Base-by-base conservation (phyloP, 1,284 basidiomycete genomes). In the Termitomyces sp. region DNA sequence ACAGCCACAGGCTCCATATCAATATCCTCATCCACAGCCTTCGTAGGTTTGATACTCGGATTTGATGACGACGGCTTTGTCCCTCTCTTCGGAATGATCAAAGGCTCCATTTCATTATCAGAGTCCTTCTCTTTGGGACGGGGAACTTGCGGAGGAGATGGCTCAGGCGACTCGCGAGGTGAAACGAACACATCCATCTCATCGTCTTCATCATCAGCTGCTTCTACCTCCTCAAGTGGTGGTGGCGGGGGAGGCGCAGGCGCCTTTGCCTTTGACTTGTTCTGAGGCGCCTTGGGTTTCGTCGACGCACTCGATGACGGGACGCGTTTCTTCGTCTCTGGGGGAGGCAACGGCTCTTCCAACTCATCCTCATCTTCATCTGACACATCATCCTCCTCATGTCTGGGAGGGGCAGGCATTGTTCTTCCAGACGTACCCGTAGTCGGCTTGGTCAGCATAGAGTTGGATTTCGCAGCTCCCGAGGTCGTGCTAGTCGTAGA, bases 11-110 rank as follows among this genome's bases (percentile, higher is more conserved):
- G 30, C 39, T 49, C 26, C 34, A 41, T 48, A 33, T 57, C 46
- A 6, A 40, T 31, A 26, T 48, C 46, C 8, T 47, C 19, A 16
- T 50, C 46, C 42, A 54, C 24, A 37, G 35, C 50, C 35, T 41
- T 50, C 44, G 16, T 18, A 9, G 28, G 34, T 30, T 50, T 38
- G n/a, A 2, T 18, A 5, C 14, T 38, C 5, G 46, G 34, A 37
- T 38, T 49, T 1, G 31, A 48, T 3, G 33, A 35, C 16, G 24
- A 26, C 26, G 28, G 43, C 16, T 54, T 55, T 8, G 53, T 49
- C 2, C 39, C 53, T 10, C 66, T 64, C 49, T 68, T 68, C n/a
- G 66, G 66, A 16, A 67, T 49, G 47, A 62, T 56, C 19, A 68
- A 47, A 19, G 65, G 64, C 11, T 60, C 52, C 40, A 66, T 58